Conservation (phyloP, 2,329 filamentous ascomycete species). For the Macrophomina phaseolina region DNA sequence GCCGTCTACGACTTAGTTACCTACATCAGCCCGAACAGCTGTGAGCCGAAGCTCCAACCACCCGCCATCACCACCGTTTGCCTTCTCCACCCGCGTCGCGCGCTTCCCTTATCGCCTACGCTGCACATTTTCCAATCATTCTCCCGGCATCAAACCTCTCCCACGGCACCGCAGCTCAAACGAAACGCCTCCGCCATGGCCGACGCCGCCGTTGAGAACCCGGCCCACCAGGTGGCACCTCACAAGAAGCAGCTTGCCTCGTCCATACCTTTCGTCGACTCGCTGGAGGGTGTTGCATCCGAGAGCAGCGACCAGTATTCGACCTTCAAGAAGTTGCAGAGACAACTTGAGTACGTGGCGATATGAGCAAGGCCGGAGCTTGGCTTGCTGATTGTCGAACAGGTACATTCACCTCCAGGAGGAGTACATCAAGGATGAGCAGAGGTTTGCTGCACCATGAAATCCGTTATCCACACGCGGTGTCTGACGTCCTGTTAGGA, state of each 20-base stretch:
- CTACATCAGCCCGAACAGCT: background rate
- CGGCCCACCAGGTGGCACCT: conserved; percentile 73
- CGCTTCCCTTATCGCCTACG: background rate
- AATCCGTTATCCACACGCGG: background rate
- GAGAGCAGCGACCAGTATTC: conserved; percentile 93
- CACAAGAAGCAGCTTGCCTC: conserved; percentile 81
- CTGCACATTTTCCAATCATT: background rate
- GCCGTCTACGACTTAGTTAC: background rate
- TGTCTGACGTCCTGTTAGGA: conserved; percentile 58
- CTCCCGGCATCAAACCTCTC: background rate
- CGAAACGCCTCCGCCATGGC: conserved; percentile 67
- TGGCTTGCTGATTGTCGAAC: conserved; percentile 26
- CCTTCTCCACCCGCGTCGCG: background rate
- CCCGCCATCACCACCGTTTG: background rate
- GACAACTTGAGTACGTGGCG: conserved; percentile 82
- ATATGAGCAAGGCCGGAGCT: conserved; percentile 7
- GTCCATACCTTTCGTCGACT: conserved; percentile 87
- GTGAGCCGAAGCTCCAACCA: conserved; percentile 9
- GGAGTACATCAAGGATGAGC: conserved; percentile 99
- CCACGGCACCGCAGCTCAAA: background rate
- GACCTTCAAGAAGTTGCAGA: conserved; percentile 92
- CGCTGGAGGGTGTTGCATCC: conserved; percentile 79
- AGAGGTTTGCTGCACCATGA: conserved; percentile 65
- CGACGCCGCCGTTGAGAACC: conserved; percentile 84
- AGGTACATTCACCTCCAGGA: conserved; percentile 97